phyloP scores from a whole-genome alignment of 768 basidiomycete species.

The Mycena pura region DNA sequence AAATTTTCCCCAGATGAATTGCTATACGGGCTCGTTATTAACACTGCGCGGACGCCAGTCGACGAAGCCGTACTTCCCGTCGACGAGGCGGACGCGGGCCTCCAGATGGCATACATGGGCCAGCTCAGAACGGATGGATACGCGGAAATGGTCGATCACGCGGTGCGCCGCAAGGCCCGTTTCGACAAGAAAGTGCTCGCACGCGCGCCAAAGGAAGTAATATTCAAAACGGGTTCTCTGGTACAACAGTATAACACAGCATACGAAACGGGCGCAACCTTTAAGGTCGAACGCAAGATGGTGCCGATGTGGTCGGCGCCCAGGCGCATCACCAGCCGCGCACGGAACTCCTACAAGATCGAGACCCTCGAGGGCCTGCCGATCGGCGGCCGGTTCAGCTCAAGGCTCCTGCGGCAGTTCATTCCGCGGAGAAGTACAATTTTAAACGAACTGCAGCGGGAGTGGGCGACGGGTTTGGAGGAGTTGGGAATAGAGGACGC shows the following conservation, averaged over 20 bases:
- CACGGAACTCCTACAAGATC: slow-evolving; percentile 29
- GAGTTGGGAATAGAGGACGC: slow-evolving; percentile 1
- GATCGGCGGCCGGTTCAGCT: slow-evolving; percentile 19
- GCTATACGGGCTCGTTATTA: neutral
- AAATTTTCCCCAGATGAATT: slow-evolving; percentile 5
- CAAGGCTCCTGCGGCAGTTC: slow-evolving; percentile 21
- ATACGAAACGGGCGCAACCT: slow-evolving; percentile 1
- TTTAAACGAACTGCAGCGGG: slow-evolving; percentile 14
- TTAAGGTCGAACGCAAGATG: slow-evolving; percentile 28
- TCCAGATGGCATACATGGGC: slow-evolving; percentile 29
- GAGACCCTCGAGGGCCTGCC: slow-evolving; percentile 23
- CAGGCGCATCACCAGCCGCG: slow-evolving; percentile 1
- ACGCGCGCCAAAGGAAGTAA: slow-evolving; percentile 9
- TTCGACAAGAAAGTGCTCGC: slow-evolving; percentile 28
- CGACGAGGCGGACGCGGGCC: neutral
- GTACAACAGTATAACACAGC: slow-evolving; percentile 22
- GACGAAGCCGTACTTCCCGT: neutral
- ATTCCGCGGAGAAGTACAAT: slow-evolving; percentile 20
- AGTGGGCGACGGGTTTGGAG: slow-evolving; percentile 8
- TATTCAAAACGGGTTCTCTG: slow-evolving; percentile 29
- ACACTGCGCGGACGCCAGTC: neutral
- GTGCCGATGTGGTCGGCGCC: slow-evolving; percentile 37
- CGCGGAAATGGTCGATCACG: slow-evolving; percentile 18
- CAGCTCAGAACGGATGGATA: slow-evolving; percentile 30
- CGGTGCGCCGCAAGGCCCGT: slow-evolving; percentile 17